Base-by-base conservation (phyloP, 306 rosid species). In the Trifolium repens region DNA sequence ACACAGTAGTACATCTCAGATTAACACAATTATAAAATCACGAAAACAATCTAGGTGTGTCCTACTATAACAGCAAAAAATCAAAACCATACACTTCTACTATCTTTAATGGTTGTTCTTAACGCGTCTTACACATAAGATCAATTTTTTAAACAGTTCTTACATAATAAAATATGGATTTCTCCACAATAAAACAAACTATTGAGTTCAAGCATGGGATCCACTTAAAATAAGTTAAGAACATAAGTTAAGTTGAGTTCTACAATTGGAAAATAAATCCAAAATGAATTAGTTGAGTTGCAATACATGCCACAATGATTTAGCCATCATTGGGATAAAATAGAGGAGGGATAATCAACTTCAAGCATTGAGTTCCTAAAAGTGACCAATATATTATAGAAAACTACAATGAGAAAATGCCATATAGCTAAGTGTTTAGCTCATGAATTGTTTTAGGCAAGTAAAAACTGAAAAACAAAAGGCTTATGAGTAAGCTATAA, bases 351-450 rank as follows among this genome's bases (percentile, higher is more conserved):
- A 43, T 3, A 43, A 3, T 10, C n/a, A 50, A 50, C 22, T 50
- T 50, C 55, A n/a, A 50, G 16, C 55, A 50, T 15, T 14, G 57
- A 50, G 24, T 50, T 50, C 57, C 57, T 15, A 50, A 50, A 50
- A 16, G 57, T 50, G 2, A n/a, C 42, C 83, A 68, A 83, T 59
- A 82, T 79, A 77, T 71, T 89, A 74, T 67, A 76, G 75, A 71
- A 71, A 63, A 86, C 67, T 69, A 70, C 80, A 65, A 35, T 71
- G 77, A 60, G 75, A 66, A 78, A 71, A 67, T 79, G 73, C 75
- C 74, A 76, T 74, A 74, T 88, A 85, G 84, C 86, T 83, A 90
- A 88, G 81, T 85, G 87, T 84, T 81, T 54, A 79, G 80, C 88
- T 88, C 87, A 86, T 82, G 75, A 71, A 85, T 53, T 43, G 84